Base-by-base conservation (phyloP, 228 moss, liverwort and hornwort species). In the Sphagnum fallax region DNA sequence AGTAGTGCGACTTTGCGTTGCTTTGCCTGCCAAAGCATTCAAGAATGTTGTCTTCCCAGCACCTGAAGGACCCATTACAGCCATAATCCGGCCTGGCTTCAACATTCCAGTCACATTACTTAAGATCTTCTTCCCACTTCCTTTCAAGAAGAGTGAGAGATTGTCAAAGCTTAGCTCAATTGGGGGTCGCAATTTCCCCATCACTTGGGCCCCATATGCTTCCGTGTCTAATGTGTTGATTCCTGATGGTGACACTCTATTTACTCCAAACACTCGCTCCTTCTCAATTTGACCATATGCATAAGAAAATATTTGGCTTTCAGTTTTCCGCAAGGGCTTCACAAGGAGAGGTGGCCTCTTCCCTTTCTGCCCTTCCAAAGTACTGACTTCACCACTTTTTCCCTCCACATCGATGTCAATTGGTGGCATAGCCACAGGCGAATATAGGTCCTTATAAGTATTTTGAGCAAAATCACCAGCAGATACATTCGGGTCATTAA, bases 41-140 rank as follows among this genome's bases (percentile, higher is more conserved):
- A 98, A n/a, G 64, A 98, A 92, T 0, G 98, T 98, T 4, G 98
- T 98, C 82, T 98, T 93, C 48, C 88, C 95, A 51, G 95, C 92
- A 52, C 98, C 98, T 48, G 92, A 92, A 6, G 98, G 94, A 15
- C 98, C 98, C 94, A 98, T 94, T 2, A 98, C 83, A 52, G 94
- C 98, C 48, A 92, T 89, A n/a, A 98, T 85, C 66, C 86, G 79
- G 18, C 87, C 77, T 1, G 94, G 98, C 49, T 79, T 80, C 49
- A 98, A 70, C 64, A 84, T 90, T 65, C 98, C 98, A 4, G 98
- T 92, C 48, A 98, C 94, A 61, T 89, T 73, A 69, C 84, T 78
- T 0, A 98, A 78, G 10, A 98, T 92, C 75, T 73, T 80, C 69
- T 70, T 92, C 47, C 85, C 81, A 62, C 77, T 90, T 53, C 87